These are phyloP conservation scores for Penicillium sp. DNA, from an alignment of 2,329 filamentous ascomycete genomes.

Conservation along the genomic window DNA sequence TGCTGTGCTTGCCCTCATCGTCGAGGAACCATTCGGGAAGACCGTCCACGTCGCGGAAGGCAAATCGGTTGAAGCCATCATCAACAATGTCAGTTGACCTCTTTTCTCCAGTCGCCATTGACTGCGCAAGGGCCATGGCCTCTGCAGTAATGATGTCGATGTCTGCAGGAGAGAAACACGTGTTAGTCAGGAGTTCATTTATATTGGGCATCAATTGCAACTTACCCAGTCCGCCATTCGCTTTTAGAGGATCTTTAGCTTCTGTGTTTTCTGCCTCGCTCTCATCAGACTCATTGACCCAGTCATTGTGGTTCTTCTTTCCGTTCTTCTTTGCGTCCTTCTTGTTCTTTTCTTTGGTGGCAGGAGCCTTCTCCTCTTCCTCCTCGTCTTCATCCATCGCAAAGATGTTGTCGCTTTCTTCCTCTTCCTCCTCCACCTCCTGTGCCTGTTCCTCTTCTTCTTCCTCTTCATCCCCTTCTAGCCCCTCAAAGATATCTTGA, in stretches of 20 bases:
- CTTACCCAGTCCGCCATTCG: conserved; percentile 46
- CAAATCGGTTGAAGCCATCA: conserved; percentile 88
- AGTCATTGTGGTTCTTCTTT: conserved; percentile 23
- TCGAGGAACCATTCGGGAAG: conserved; percentile 98
- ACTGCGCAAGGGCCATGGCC: conserved; percentile 94
- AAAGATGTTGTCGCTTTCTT: conserved; percentile 37
- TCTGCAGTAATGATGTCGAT: conserved; percentile 99
- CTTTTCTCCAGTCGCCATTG: conserved; percentile 82
- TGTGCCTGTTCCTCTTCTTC: conserved; percentile 46
- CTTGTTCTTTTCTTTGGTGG: conserved; percentile 22
- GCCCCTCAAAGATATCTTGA: conserved; percentile 88
- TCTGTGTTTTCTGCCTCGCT: conserved; percentile 32
- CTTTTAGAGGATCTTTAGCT: conserved; percentile 39
- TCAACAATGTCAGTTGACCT: conserved; percentile 77
- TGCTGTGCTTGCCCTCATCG: conserved; percentile 82
- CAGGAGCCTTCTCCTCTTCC: conserved; percentile 16
- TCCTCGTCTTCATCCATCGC: conserved; percentile 35
- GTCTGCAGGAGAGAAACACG: conserved; percentile 50
- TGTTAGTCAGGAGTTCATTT: conserved; percentile 21
- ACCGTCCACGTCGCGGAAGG: conserved; percentile 86
- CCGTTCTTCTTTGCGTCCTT: conserved; percentile 22
- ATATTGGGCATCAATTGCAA: conserved; percentile 21
- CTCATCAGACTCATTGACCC: conserved; percentile 36
- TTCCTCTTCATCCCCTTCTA: conserved; percentile 65
- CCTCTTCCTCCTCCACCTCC: conserved; percentile 32